Conservation (phyloP, 306 rosid genomes). For the Quercus ilex region DNA sequence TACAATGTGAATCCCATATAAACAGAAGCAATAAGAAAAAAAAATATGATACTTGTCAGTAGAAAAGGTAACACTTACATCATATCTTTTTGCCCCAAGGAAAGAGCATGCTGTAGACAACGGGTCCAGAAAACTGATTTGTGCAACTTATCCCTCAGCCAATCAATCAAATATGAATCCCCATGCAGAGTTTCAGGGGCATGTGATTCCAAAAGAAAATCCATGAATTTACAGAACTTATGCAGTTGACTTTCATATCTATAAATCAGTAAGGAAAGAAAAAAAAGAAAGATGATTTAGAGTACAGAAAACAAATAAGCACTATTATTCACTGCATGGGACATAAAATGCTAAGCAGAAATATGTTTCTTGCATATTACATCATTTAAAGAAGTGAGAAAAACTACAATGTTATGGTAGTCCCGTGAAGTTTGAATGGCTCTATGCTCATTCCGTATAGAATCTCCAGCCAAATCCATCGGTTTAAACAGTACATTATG, state of each 20-base stretch:
- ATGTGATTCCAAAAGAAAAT: conserved; percentile 69
- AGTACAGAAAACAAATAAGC: not conserved
- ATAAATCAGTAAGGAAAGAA: not conserved
- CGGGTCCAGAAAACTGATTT: conserved; percentile 81
- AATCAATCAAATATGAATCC: conserved; percentile 49
- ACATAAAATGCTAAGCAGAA: not conserved
- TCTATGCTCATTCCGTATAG: not conserved
- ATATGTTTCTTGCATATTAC: not conserved
- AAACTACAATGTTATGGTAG: no score
- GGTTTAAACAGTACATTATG: no score
- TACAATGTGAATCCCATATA: not conserved
- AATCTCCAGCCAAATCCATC: not conserved
- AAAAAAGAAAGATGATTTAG: not conserved
- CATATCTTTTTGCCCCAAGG: conserved; percentile 83
- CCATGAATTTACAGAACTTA: conserved; percentile 81
- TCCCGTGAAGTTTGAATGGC: not conserved
- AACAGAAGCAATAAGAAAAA: conserved; percentile 10
- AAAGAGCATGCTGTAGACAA: conserved; percentile 49
- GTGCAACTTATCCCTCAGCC: conserved; percentile 67
- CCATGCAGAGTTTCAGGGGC: conserved; percentile 70
- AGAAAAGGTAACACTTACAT: conserved; percentile 52
- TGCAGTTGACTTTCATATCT: conserved; percentile 84
- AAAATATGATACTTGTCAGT: not conserved
- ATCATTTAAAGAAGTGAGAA: not conserved
- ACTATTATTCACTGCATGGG: not conserved